Evolutionary conservation across 345 rosid genomes (phyloP), one percentile per base, ranked within the genome.

Genomic region (sweet orange (Citrus sinensis)): DNA sequence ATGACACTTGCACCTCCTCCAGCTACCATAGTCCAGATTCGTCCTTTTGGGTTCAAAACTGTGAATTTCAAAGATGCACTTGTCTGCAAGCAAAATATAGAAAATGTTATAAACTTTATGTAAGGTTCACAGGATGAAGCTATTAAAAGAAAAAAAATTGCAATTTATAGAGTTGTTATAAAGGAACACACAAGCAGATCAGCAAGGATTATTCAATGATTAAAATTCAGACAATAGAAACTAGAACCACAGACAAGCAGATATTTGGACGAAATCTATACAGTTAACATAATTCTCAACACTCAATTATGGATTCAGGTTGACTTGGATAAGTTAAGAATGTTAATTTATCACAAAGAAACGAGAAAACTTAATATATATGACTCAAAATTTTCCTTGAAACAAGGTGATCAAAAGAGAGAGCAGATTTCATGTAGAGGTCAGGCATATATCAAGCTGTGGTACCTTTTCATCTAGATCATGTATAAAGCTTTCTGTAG

Each of bases 1-100:
- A 94, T 94, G 87, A 96, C 99, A 84, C 98, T 94, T 77, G 99
- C 99, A 82, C 99, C 99, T 62, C 99, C 98, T 75, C 99, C 98
- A 77, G 97, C 97, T 11, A 94, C 99, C 98, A 92, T 91, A 59
- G 93, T 92, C 98, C 98, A 93, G 81, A 96, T 96, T 80, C 97
- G 74, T 64, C 98, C 98, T 82, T 88, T 87, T 61, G 99, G 98
- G 81, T 96, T 96, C 87, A 96, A 78, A 86, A 96, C 95, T 0
- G 97, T 96, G 87, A 94, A 93, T 83, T 94, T 96, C 90, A 96
- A 87, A 42, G 99, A 94, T 71, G 99, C 97, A 85, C 97, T 94
- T 46, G 98, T 96, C 99, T 95, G 90, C 85, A 86, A 82, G 63
- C 49, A 55, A 80, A 76, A 61, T 22, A 46, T 17, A 20, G 55